Evolutionary conservation across 345 rosid species (phyloP), one percentile per base, ranked within the genome.

Genomic region (Anastatica hierochuntica): DNA sequence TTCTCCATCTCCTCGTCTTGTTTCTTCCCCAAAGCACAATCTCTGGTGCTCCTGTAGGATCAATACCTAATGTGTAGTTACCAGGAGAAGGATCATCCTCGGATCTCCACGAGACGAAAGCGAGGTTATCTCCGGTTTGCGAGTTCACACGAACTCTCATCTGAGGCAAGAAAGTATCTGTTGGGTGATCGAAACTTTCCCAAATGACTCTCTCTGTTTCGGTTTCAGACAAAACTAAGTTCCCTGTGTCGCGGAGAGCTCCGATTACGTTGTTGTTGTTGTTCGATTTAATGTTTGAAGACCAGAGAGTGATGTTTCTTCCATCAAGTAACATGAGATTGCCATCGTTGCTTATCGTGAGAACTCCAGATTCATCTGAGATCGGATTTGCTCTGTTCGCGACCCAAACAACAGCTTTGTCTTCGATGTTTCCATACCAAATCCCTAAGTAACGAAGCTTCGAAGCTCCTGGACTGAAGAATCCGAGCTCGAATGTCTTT

Each of bases 21-120:
- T 43, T 42, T 0, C 47, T 18, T 9, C 80, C 76, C 95, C 90
- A 85, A n/a, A 83, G 63, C 27, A 89, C 82, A 13, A 89, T 77
- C 76, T 83, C 90, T 2, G 94, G 95, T 2, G 83, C 72, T 8
- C 79, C 85, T 2, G 57, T 33, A 5, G 92, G 76, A 62, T 85
- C 90, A 15, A 83, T 6, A 0, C 95, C 94, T 60, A 79, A 8
- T 0, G 76, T 58, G 69, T 21, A 87, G 57, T 79, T 77, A 40
- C 94, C 90, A 12, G 61, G 51, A 10, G 87, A 76, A 57, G 88
- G 96, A 39, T 87, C 90, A 4, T 7, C 49, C 3, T 37, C 68
- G 7, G 87, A 76, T 66, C 50, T 79, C 96, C 96, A 84, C 0
- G 88, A 72, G 35, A 54, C 58, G 33, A 87, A 70, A 30, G 43